These are phyloP conservation scores for Scheffersomyces quercinus DNA, from an alignment of 1,139 yeast genomes.

Conservation along the genomic window DNA sequence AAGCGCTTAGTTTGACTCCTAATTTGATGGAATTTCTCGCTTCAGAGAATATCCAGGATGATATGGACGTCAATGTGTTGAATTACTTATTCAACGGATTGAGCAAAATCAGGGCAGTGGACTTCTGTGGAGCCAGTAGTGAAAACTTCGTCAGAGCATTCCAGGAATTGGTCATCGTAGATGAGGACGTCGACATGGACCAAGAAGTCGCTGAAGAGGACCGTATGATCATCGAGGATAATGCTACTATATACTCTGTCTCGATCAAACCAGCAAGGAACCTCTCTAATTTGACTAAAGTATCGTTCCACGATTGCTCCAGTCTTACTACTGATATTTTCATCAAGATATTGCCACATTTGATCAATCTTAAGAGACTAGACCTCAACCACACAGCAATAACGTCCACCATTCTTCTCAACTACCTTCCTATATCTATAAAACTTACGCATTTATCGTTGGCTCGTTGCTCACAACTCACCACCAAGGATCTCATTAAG, in stretches of 20 bases:
- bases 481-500: slow-evolving; percentile 71
- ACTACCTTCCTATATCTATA: slow-evolving; percentile 52
- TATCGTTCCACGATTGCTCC: slow-evolving; percentile 88
- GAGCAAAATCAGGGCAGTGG: slow-evolving; percentile 65
- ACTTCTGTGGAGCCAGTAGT: slow-evolving; percentile 88
- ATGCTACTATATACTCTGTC: slow-evolving; percentile 3
- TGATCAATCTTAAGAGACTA: slow-evolving; percentile 62
- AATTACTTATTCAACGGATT: slow-evolving; percentile 60
- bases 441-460: slow-evolving; percentile 75
- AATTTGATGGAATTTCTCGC: slow-evolving; percentile 78
- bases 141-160: slow-evolving; percentile 66
- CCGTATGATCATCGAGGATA: slow-evolving; percentile 2
- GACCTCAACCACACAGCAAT: slow-evolving; percentile 85
- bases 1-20: slow-evolving; percentile 63
- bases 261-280: background rate
- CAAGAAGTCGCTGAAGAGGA: slow-evolving; percentile 10
- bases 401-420: slow-evolving; percentile 52
- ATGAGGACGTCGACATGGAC: slow-evolving; percentile 12
- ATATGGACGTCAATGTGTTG: slow-evolving; percentile 64
- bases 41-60: slow-evolving; percentile 84
- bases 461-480: slow-evolving; percentile 74
- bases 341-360: slow-evolving; percentile 55
- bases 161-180: slow-evolving; percentile 30
- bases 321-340: slow-evolving; percentile 63
- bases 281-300: slow-evolving; percentile 39